Conservation (phyloP, 805 yeast genomes). For the Nakazawaea sp. region DNA sequence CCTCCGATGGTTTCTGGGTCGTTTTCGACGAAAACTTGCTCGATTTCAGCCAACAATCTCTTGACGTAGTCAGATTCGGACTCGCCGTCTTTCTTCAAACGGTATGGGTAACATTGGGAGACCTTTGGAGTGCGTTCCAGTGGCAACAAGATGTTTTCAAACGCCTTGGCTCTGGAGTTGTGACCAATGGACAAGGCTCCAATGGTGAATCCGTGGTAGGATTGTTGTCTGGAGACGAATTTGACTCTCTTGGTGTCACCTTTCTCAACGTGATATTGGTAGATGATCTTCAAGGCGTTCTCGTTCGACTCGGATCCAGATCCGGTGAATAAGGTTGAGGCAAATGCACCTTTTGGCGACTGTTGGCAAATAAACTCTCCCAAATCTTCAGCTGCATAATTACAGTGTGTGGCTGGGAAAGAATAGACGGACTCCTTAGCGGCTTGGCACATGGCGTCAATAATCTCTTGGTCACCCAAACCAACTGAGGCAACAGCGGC, state of each 20-base stretch:
- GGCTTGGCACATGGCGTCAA: constrained; percentile 25
- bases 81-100: constrained; percentile 25
- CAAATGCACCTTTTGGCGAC: constrained; percentile 37
- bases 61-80: constrained; percentile 31
- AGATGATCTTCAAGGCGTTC: constrained; percentile 63
- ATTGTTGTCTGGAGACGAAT: constrained; percentile 29
- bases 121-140: constrained; percentile 20
- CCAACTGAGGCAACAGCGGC: constrained; percentile 37
- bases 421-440: constrained; percentile 24
- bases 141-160: constrained; percentile 20
- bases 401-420: constrained; percentile 22
- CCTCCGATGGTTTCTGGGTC: constrained; percentile 37
- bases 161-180: constrained; percentile 24
- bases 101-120: constrained; percentile 26
- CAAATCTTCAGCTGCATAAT: constrained; percentile 27
- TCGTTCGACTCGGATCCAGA: constrained; percentile 72
- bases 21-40: constrained; percentile 28
- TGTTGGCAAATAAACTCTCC: constrained; percentile 32
- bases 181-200: constrained; percentile 36
- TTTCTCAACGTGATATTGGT: constrained; percentile 31
- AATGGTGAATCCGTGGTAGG: constrained; percentile 41
- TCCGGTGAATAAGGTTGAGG: constrained; percentile 39
- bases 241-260: constrained; percentile 27
- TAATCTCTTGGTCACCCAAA: constrained; percentile 27
- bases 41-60: constrained; percentile 30